Percentiles rank a stretch among this genome's conserved stretches.
phyloP scores from a whole-genome alignment of 2,329 filamentous ascomycete species.

The Polychaeton citri region DNA sequence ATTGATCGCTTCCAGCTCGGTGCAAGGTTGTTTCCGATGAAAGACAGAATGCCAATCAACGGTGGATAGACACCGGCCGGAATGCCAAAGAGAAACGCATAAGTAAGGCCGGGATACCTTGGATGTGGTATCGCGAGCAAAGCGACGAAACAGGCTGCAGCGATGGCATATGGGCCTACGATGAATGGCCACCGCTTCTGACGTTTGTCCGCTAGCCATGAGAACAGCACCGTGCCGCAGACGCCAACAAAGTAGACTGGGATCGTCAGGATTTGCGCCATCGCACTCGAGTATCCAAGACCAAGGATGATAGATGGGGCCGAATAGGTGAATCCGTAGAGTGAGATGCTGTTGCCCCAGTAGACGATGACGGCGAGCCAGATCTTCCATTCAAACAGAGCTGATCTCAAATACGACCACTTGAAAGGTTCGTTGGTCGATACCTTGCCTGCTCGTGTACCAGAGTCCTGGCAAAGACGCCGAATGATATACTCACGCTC shows the following conservation, averaged over 20 bases:
- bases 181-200: conserved; percentile 9
- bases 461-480: conserved; percentile 21
- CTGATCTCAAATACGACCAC: conserved; percentile 30
- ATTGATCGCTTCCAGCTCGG: conserved; percentile 40
- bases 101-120: conserved; percentile 34
- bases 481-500: conserved; percentile 26
- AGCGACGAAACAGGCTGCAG: conserved; percentile 21
- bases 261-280: conserved; percentile 32
- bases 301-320: conserved; percentile 40
- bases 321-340: conserved; percentile 47
- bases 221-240: conserved; percentile 6
- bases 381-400: conserved; percentile 34
- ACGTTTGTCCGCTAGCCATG: conserved; percentile 8
- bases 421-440: conserved; percentile 16
- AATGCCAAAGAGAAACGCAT: conserved; percentile 43
- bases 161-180: conserved; percentile 4
- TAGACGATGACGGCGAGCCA: conserved; percentile 26
- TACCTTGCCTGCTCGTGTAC: conserved; percentile 5
- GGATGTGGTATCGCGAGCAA: conserved; percentile 32
- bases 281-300: conserved; percentile 29
- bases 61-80: conserved; percentile 41
- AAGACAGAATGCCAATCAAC: conserved; percentile 29
- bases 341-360: conserved; percentile 28
- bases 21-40: conserved; percentile 40
- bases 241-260: conserved; percentile 26